Evolutionary conservation across 139 green algal species (phyloP), one percentile per base, ranked within the genome.

Genomic region (Desmodesmus armatus): DNA sequence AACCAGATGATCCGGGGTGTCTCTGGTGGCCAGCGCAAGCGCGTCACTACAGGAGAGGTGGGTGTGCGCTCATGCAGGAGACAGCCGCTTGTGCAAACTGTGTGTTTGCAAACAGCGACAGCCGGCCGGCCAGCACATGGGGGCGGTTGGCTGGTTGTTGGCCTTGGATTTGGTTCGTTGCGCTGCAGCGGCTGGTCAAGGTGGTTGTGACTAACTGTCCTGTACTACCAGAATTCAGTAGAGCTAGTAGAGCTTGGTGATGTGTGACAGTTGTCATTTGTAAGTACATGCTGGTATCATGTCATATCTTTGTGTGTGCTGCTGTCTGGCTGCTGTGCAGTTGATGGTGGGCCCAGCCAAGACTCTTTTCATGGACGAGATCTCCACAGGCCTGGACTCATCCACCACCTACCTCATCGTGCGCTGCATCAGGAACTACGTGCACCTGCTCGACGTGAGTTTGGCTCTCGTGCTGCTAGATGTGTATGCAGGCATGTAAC

Each of bases 341-440:
- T 93, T 96, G 85, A 83, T 93, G 29, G 93, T 96, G 3, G 91
- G 90, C 0, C 87, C 87, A 5, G 70, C 67, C 6, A 73, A 78
- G 44, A 85, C 91, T 23, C 21, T 95, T n/a, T 83, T 95, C 73
- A 82, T 93, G 85, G 92, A 95, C 71, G 92, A 95, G 85, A 92
- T 94, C 58, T 85, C 53, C 83, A 93, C 92, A 13, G 88, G 90
- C 31, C 88, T 93, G 53, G 90, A 93, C 81, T 79, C 43, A 7
- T 91, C 94, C 51, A 98, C 96, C 21, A 94, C 95, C 15, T 98
- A 91, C 85, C 84, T 41, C 55, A 91, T 96, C 29, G 73, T 93
- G 9, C 69, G 82, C 5, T 80, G 60, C 40, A 80, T 96, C 44
- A 60, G 79, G 33, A 84, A 87, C 49, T 79, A 87, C n/a, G 67